Conservation (phyloP, 306 rosid species). For the Abrus pulchellus region DNA sequence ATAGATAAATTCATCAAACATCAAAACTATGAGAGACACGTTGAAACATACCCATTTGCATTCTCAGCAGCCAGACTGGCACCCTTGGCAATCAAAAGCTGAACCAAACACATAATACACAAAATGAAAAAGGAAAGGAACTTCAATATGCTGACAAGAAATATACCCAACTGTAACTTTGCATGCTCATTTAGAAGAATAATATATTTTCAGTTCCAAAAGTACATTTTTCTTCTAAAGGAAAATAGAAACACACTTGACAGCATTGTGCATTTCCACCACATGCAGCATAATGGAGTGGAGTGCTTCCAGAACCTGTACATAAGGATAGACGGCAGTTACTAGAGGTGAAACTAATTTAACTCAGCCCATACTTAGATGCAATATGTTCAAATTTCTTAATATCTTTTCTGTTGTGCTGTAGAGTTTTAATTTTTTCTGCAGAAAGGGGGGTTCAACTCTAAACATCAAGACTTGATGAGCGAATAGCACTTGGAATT, state of each 20-base stretch:
- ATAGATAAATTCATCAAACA: constrained; percentile 25
- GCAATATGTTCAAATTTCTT: background rate
- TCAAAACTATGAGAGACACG: constrained; percentile 39
- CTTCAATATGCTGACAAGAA: constrained; percentile 45
- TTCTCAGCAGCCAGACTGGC: constrained; percentile 81
- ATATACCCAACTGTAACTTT: background rate
- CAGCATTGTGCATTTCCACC: constrained; percentile 99
- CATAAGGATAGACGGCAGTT: constrained; percentile 42
- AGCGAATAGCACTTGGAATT: background rate
- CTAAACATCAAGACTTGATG: constrained; percentile 23
- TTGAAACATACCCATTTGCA: constrained; percentile 77
- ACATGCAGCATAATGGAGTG: constrained; percentile 97
- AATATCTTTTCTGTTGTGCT: background rate
- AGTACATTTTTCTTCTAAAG: constrained; percentile 7
- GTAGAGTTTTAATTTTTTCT: constrained; percentile 4
- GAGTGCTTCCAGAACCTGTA: constrained; percentile 94
- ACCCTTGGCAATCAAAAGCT: constrained; percentile 88
- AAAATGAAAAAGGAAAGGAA: constrained; percentile 32
- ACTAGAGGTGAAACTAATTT: constrained; percentile 20
- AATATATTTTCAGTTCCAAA: constrained; percentile 23
- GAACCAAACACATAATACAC: constrained; percentile 53
- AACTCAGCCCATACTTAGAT: background rate
- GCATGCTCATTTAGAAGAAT: constrained; percentile 15
- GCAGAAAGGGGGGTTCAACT: background rate
- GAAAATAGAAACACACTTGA: constrained; percentile 62